Evolutionary conservation across 2,329 filamentous ascomycete species (phyloP).

Genomic region (Trichophyton schoenleinii): DNA sequence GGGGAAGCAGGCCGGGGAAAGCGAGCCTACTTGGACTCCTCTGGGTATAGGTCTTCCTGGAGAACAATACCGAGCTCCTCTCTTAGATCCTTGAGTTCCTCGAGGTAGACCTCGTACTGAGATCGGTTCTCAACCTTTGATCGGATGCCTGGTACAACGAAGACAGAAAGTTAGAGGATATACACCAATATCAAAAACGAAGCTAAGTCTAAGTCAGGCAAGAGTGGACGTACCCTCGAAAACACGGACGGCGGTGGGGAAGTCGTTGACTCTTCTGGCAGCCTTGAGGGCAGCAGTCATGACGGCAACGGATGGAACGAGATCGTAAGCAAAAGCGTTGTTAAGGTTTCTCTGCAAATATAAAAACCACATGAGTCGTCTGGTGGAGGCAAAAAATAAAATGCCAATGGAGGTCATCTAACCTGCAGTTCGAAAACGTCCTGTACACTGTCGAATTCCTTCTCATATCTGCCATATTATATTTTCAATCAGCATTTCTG

Average conservation of each 20-base stretch:
- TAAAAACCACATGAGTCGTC: background rate
- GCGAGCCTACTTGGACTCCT: slow-evolving; percentile 28
- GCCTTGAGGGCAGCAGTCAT: slow-evolving; percentile 84
- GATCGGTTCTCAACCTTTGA: slow-evolving; percentile 97
- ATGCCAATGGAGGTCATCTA: slow-evolving; percentile 27
- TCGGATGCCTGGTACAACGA: slow-evolving; percentile 61
- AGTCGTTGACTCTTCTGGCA: slow-evolving; percentile 94
- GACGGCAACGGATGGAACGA: slow-evolving; percentile 87
- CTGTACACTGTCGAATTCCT: slow-evolving; percentile 94
- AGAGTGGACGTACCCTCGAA: slow-evolving; percentile 68
- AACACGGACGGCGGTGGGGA: slow-evolving; percentile 91
- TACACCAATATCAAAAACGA: slow-evolving; percentile 8
- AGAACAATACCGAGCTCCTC: slow-evolving; percentile 86
- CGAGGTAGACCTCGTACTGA: slow-evolving; percentile 92
- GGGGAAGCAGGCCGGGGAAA: background rate
- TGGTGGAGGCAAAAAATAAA: background rate
- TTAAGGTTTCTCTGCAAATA: slow-evolving; percentile 70
- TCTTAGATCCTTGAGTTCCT: slow-evolving; percentile 81
- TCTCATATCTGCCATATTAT: slow-evolving; percentile 65
- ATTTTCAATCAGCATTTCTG: background rate
- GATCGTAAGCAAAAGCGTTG: slow-evolving; percentile 99
- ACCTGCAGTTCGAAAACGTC: slow-evolving; percentile 99
- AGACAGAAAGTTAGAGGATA: background rate
- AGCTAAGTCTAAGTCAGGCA: background rate
- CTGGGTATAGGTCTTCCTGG: slow-evolving; percentile 85